Percentiles rank a stretch among this genome's conserved stretches.
Evolutionary conservation across 345 rosid species (phyloP).

Genomic region (Conringia planisiliqua): DNA sequence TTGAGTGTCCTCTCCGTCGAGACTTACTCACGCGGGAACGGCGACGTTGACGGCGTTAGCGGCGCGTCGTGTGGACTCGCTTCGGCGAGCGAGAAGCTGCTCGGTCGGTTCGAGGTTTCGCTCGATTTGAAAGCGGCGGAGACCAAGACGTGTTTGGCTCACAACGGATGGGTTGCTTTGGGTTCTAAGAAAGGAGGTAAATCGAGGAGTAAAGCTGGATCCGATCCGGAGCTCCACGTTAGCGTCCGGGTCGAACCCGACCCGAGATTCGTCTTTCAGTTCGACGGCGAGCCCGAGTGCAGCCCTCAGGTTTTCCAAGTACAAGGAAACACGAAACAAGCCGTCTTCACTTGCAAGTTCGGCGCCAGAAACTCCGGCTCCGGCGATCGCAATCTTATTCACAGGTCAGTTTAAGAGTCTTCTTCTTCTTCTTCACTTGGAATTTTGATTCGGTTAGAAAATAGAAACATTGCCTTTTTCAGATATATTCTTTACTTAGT

Average conservation of each 20-base stretch:
- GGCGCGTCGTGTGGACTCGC: conserved; percentile 47
- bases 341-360: conserved; percentile 96
- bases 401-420: conserved; percentile 44
- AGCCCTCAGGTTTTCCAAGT: conserved; percentile 96
- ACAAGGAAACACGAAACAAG: conserved; percentile 77
- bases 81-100: conserved; percentile 43
- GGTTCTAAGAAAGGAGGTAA: conserved; percentile 33
- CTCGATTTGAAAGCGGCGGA: conserved; percentile 63
- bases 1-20: conserved; percentile 40
- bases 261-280: conserved; percentile 86
- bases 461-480: conserved; percentile 24
- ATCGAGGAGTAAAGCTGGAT: conserved; percentile 30
- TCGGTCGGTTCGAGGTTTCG: conserved; percentile 56
- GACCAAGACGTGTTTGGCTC: conserved; percentile 47
- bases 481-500: conserved; percentile 21
- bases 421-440: conserved; percentile 8
- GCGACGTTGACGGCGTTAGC: conserved; percentile 12
- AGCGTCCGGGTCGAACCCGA: conserved; percentile 72
- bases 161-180: conserved; percentile 67
- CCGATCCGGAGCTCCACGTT: conserved; percentile 44
- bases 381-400: conserved; percentile 51
- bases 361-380: conserved; percentile 49
- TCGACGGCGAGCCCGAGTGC: conserved; percentile 89
- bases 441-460: not conserved
- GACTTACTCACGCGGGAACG: conserved; percentile 38